Base-by-base conservation (phyloP, 2,329 filamentous ascomycete genomes). In the Hirsutella rhossiliensis region DNA sequence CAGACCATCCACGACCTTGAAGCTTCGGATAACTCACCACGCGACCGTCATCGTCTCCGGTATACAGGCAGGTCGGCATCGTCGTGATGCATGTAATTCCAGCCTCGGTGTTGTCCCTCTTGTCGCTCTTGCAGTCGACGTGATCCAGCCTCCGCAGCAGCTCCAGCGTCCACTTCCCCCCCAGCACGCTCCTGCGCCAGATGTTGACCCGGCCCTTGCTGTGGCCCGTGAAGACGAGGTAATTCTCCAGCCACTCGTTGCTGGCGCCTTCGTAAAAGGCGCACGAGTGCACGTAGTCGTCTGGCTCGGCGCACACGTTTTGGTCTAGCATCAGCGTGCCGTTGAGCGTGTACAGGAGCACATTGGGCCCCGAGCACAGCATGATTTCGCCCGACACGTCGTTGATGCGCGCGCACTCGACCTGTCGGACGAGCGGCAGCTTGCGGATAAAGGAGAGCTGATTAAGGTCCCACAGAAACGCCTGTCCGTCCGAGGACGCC, bases 391-490 rank as follows among this genome's bases (percentile, higher is more conserved):
- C 92, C 0, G 84, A 88, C 1, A 90, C 80, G 56, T 95, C 89
- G 58, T 95, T 94, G 62, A 98, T 88, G 11, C 76, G 74, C 1
- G 87, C 87, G 52, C 85, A 90, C 63, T 94, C 78, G 2, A 77
- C 68, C 0, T 71, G 63, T 5, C 76, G 71, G 3, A 71, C 69
- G 15, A 71, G 61, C 0, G 79, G 79, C 19, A 90, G 69, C 61
- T 80, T 83, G 38, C 87, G 78, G 6, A 97, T 81, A 55, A 95
- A 94, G 43, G 87, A 84, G 12, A 88, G 76, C 15, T 87, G 79
- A 61, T 97, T 98, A 4, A 98, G 72, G 60, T 97, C 92, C 92
- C 92, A 98, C 4, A 97, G 70, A 55, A 94, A 80, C 11, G 89
- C 80, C 34, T 86, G 80, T 0, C 89, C 89, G 56, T 94, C 87